Percentiles rank a stretch among this genome's conserved stretches.
phyloP scores from a whole-genome alignment of 2,329 filamentous ascomycete genomes.

The Aspergillus quadrilineatus region DNA sequence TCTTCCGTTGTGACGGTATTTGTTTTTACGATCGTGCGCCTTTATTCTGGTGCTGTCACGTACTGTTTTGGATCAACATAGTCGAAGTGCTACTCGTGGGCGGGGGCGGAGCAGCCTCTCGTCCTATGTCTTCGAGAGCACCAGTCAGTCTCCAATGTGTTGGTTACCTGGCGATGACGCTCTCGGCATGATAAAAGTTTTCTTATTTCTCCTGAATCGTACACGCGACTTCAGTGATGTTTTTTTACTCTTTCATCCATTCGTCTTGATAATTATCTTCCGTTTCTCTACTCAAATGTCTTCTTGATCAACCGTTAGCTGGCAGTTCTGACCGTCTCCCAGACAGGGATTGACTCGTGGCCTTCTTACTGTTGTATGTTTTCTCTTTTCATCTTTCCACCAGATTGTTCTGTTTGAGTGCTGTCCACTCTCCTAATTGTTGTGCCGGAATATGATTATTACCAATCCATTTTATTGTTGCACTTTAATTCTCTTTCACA shows the following conservation, averaged over 20 bases:
- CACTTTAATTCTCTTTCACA: too few species aligned
- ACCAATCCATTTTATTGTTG: too few species aligned
- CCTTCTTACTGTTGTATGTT: conserved; percentile 21
- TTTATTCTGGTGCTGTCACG: neutral
- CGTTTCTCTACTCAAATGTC: conserved; percentile 7
- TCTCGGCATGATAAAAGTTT: conserved; percentile 26
- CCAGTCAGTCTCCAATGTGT: conserved; percentile 19
- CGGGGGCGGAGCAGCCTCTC: conserved; percentile 37
- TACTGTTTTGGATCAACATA: conserved; percentile 17
- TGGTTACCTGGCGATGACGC: conserved; percentile 19
- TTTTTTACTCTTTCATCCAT: conserved; percentile 14
- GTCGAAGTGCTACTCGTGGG: conserved; percentile 28
- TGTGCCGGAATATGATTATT: too few species aligned
- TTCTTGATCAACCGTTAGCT: neutral
- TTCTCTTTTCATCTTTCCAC: conserved; percentile 2
- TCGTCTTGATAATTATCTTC: neutral
- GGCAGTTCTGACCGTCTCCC: conserved; percentile 55
- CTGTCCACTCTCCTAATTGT: too few species aligned
- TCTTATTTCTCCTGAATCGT: conserved; percentile 18
- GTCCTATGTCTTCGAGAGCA: conserved; percentile 27
- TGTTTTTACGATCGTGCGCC: neutral
- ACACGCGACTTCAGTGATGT: conserved; percentile 6
- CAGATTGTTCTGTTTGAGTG: neutral
- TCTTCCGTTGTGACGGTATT: conserved; percentile 5
- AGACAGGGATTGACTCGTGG: conserved; percentile 52